Conservation (phyloP, 768 basidiomycete species). For the Trichaptum fuscoviolaceum region DNA sequence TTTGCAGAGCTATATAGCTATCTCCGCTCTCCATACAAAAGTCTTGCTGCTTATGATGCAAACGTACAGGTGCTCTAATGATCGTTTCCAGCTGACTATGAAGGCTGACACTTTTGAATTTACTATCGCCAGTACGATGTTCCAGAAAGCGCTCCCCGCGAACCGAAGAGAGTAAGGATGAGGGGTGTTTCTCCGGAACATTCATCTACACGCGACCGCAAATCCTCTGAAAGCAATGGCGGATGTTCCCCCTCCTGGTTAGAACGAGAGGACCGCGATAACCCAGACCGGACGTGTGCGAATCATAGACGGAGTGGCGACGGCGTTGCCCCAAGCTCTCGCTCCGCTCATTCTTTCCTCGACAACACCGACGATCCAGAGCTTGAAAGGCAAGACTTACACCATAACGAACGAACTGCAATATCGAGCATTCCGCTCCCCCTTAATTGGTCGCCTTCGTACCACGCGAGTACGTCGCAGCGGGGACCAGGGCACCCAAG, state of each 20-base stretch:
- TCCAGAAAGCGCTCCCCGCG: not conserved
- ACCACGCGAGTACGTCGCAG: not conserved
- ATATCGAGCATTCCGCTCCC: not conserved
- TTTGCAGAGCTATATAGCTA: slow-evolving; percentile 79
- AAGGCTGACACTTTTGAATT: not conserved
- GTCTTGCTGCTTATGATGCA: slow-evolving; percentile 76
- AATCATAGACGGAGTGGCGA: not conserved
- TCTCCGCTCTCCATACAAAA: slow-evolving; percentile 82
- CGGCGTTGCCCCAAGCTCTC: not conserved
- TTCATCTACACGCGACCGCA: not conserved
- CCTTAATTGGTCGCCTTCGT: not conserved
- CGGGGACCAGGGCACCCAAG: slow-evolving; percentile 8
- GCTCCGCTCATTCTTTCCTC: not conserved
- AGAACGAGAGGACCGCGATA: not conserved
- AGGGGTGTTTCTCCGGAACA: not conserved
- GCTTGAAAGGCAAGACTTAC: not conserved
- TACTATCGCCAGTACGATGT: not conserved
- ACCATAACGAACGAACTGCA: not conserved
- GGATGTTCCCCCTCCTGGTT: not conserved
- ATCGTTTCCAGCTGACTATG: not conserved
- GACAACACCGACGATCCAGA: not conserved
- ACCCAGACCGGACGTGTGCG: not conserved
- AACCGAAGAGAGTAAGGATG: not conserved
- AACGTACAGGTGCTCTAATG: slow-evolving; percentile 59
- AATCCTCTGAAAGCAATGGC: not conserved